Evolutionary conservation across 768 basidiomycete species (phyloP).

Genomic region (Suillus subaureus): DNA sequence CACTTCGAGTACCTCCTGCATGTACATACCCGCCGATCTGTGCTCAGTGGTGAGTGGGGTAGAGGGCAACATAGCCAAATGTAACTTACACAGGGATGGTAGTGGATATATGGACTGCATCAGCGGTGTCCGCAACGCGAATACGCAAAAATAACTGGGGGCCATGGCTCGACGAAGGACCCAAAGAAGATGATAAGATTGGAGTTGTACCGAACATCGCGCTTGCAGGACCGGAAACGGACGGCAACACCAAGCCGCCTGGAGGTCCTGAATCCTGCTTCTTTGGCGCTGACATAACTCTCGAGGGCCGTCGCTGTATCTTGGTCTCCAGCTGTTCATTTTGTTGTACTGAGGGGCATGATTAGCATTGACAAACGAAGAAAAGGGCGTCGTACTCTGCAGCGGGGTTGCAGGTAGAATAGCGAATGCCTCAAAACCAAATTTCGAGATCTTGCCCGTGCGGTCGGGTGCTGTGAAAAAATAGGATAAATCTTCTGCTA

Average conservation of each 20-base stretch:
- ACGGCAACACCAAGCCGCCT: conserved; percentile 40
- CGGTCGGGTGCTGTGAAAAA: conserved; percentile 82
- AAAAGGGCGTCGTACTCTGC: conserved; percentile 53
- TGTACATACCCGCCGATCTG: conserved; percentile 91
- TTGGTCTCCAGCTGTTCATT: conserved; percentile 79
- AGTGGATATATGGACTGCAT: conserved; percentile 83
- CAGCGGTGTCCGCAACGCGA: conserved; percentile 76
- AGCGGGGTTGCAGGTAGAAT: conserved; percentile 73
- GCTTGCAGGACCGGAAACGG: conserved; percentile 43
- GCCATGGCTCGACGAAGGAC: conserved; percentile 71
- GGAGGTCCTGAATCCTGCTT: conserved; percentile 51
- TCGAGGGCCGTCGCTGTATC: conserved; percentile 81
- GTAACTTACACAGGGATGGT: conserved; percentile 87
- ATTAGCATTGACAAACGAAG: conserved; percentile 1
- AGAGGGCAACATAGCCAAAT: not conserved
- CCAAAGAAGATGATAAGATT: conserved; percentile 65
- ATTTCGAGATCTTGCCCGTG: conserved; percentile 81
- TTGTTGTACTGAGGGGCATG: conserved; percentile 57
- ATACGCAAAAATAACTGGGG: conserved; percentile 85
- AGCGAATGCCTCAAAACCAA: conserved; percentile 89
- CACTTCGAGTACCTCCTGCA: conserved; percentile 92
- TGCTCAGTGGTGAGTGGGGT: not conserved
- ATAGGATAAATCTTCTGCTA: not conserved
- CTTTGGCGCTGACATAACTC: conserved; percentile 59
- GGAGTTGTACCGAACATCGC: conserved; percentile 52